Evolutionary conservation across 176 grass and related monocot species (phyloP).

Genomic region (Lolium multiflorum): DNA sequence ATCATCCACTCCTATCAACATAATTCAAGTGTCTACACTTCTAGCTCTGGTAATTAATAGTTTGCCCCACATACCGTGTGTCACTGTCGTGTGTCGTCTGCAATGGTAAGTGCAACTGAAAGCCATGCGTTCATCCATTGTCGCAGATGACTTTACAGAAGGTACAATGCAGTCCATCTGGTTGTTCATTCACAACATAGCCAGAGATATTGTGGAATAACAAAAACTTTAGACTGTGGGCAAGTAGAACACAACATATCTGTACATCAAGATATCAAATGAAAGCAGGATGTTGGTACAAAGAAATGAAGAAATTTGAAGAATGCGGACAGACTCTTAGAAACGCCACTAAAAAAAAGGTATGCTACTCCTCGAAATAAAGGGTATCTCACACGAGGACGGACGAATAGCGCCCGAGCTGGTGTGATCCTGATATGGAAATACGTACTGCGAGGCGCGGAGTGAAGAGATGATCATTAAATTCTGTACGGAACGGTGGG

Average conservation of each 20-base stretch:
- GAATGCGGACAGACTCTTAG: slow-evolving; percentile 1
- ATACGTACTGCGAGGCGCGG: too few relatives aligned
- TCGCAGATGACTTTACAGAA: slow-evolving; percentile 69
- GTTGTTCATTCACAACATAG: slow-evolving; percentile 50
- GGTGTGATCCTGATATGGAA: too few relatives aligned
- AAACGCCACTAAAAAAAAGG: slow-evolving; percentile 21
- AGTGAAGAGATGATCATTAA: too few relatives aligned
- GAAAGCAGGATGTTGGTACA: slow-evolving; percentile 31
- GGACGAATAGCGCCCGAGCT: too few relatives aligned
- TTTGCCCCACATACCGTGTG: too few relatives aligned
- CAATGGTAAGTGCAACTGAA: slow-evolving; percentile 73
- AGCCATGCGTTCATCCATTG: slow-evolving; percentile 52
- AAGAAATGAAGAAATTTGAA: slow-evolving; percentile 17
- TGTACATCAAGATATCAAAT: slow-evolving; percentile 38
- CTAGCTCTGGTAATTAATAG: too few relatives aligned
- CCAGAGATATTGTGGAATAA: slow-evolving; percentile 72
- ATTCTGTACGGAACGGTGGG: too few relatives aligned
- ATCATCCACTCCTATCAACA: too few relatives aligned
- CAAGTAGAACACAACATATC: slow-evolving; percentile 71
- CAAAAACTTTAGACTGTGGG: slow-evolving; percentile 45
- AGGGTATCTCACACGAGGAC: too few relatives aligned
- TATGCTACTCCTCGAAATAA: neutral
- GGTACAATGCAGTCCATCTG: slow-evolving; percentile 47
- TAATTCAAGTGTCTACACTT: too few relatives aligned
- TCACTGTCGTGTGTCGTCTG: too few relatives aligned